Conservation (phyloP, 2,329 filamentous ascomycete genomes). For the Scolecobasidium constrictum region DNA sequence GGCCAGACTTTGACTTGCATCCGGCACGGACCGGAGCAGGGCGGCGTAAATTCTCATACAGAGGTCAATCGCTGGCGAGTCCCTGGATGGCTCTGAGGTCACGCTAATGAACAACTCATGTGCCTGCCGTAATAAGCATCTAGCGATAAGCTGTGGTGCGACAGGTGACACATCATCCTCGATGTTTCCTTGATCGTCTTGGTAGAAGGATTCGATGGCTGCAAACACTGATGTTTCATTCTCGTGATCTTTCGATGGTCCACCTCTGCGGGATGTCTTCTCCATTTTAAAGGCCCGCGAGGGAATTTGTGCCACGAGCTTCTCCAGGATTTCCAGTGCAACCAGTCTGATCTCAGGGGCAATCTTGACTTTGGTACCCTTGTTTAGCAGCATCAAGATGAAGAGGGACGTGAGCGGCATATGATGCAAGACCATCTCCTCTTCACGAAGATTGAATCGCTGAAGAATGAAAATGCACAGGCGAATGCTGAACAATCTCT, state of each 20-base stretch:
- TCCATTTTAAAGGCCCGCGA: constrained; percentile 9
- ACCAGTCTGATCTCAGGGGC: constrained; percentile 7
- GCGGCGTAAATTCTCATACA: background rate
- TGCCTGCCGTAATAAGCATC: constrained; percentile 2
- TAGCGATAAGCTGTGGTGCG: background rate
- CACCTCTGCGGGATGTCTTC: background rate
- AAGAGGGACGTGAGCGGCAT: constrained; percentile 67
- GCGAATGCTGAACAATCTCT: constrained; percentile 50
- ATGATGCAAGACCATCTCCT: constrained; percentile 87
- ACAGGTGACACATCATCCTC: background rate
- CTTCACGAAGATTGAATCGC: constrained; percentile 88
- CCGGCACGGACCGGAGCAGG: constrained; percentile 17
- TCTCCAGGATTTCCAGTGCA: constrained; percentile 25
- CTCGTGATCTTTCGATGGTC: background rate
- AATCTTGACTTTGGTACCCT: constrained; percentile 14
- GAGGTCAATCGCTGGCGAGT: background rate
- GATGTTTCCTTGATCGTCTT: constrained; percentile 5
- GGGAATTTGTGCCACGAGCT: constrained; percentile 25
- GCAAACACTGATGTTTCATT: background rate
- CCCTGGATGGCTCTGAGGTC: background rate
- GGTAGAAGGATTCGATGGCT: background rate
- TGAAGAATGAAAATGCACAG: constrained; percentile 72
- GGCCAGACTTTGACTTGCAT: background rate
- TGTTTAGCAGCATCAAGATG: constrained; percentile 39
- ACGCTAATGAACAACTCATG: constrained; percentile 4